Percentiles rank a stretch among this genome's conserved stretches.
Conservation (phyloP, 1,284 basidiomycete species). For the Malassezia restricta region DNA sequence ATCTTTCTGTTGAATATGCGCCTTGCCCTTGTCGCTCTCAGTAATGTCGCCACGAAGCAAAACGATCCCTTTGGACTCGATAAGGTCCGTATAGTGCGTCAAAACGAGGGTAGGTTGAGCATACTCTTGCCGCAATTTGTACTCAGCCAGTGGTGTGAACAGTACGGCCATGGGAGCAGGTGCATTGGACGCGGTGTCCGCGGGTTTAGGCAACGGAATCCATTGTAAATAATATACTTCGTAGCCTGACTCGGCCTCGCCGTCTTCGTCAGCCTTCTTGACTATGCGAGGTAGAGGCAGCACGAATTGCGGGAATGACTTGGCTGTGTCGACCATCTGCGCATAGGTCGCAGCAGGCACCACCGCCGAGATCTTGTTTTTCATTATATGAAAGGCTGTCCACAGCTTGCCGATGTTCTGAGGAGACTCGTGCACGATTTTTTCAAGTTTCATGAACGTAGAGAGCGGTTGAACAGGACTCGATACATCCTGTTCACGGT, state of each 20-base stretch:
- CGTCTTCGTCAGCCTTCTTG: constrained; percentile 13
- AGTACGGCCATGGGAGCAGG: constrained; percentile 53
- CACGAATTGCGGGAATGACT: constrained; percentile 38
- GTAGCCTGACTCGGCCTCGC: constrained; percentile 23
- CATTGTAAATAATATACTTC: constrained; percentile 44
- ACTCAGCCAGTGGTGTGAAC: constrained; percentile 88
- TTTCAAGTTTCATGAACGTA: constrained; percentile 31
- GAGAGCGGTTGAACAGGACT: constrained; percentile 22
- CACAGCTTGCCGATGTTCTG: constrained; percentile 37
- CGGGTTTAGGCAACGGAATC: constrained; percentile 24
- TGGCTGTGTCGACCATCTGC: constrained; percentile 25
- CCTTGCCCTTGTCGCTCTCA: constrained; percentile 52
- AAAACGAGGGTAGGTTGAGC: constrained; percentile 82
- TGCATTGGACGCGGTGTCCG: not conserved
- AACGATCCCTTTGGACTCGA: constrained; percentile 65
- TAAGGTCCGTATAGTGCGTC: constrained; percentile 83
- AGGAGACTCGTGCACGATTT: constrained; percentile 21
- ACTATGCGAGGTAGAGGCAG: constrained; percentile 34
- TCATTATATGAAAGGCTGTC: constrained; percentile 40
- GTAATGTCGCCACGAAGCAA: constrained; percentile 87
- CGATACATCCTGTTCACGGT: constrained; percentile 15
- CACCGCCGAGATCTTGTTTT: constrained; percentile 42
- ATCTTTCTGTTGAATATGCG: constrained; percentile 27
- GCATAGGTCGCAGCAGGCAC: constrained; percentile 30
- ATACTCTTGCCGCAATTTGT: constrained; percentile 72